These are phyloP conservation scores for Pleoardoris graminearum DNA, from an alignment of 2,329 filamentous ascomycete species.

Conservation along the genomic window DNA sequence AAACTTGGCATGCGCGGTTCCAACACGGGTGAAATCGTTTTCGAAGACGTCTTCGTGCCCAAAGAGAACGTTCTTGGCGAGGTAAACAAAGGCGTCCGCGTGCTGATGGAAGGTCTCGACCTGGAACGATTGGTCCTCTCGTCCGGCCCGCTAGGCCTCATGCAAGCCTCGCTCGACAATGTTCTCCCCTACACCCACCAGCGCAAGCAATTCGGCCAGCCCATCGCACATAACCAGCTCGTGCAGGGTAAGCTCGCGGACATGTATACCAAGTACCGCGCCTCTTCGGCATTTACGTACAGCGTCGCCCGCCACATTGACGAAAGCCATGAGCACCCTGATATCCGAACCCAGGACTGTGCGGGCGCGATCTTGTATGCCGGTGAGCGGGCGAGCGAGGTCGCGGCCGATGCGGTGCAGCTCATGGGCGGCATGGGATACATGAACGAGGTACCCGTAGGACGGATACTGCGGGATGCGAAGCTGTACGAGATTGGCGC, in stretches of 20 bases:
- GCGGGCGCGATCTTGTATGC: constrained; percentile 93
- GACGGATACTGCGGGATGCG: constrained; percentile 75
- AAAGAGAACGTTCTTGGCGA: constrained; percentile 77
- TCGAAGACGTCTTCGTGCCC: constrained; percentile 89
- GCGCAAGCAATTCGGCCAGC: constrained; percentile 82
- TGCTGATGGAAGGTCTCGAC: constrained; percentile 95
- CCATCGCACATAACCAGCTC: constrained; percentile 90
- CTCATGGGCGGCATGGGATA: constrained; percentile 95
- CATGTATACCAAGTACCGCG: constrained; percentile 94
- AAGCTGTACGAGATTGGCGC: constrained; percentile 96
- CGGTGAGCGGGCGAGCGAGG: constrained; percentile 86
- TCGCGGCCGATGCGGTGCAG: constrained; percentile 84
- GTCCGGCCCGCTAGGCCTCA: constrained; percentile 87
- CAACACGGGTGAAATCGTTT: constrained; percentile 92
- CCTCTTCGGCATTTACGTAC: constrained; percentile 85
- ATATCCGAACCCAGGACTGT: constrained; percentile 84
- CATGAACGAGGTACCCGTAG: constrained; percentile 91
- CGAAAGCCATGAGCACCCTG: constrained; percentile 51
- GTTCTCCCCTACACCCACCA: constrained; percentile 87
- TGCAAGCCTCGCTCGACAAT: constrained; percentile 88
- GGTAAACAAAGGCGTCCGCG: constrained; percentile 79
- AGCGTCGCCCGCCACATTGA: constrained; percentile 78
- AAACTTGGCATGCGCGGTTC: constrained; percentile 98
- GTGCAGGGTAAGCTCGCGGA: constrained; percentile 92
- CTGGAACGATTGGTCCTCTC: constrained; percentile 90